phyloP scores from a whole-genome alignment of 768 basidiomycete genomes.

The Rubroboletus pulcherrimus region DNA sequence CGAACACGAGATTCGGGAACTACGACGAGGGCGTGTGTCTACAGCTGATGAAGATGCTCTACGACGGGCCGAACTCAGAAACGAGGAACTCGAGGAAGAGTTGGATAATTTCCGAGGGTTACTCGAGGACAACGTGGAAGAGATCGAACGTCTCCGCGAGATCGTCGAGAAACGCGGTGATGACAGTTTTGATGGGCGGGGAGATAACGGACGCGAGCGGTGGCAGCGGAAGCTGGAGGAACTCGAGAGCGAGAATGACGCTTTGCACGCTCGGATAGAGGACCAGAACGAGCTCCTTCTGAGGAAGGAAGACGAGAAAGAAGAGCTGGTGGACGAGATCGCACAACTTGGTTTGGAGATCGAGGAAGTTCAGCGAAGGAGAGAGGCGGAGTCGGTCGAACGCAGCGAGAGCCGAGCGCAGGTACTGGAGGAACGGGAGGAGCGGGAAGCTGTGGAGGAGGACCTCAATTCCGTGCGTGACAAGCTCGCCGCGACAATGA shows the following conservation, averaged over 20 bases:
- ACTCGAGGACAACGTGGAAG: constrained; percentile 79
- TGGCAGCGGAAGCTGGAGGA: constrained; percentile 51
- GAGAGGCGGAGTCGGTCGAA: constrained; percentile 62
- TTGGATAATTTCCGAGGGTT: constrained; percentile 65
- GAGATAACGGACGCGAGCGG: constrained; percentile 39
- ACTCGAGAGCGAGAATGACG: constrained; percentile 60
- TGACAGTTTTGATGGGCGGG: constrained; percentile 38
- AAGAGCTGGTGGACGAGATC: constrained; percentile 63
- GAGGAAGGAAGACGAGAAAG: constrained; percentile 66
- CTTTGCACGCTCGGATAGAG: constrained; percentile 53
- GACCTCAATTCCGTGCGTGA: constrained; percentile 71
- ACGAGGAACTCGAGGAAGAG: constrained; percentile 69
- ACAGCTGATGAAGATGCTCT: constrained; percentile 48
- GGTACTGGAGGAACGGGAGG: constrained; percentile 67
- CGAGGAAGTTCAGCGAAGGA: constrained; percentile 59
- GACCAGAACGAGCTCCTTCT: constrained; percentile 55
- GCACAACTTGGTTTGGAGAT: constrained; percentile 62
- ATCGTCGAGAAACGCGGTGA: constrained; percentile 57
- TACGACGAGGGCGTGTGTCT: constrained; percentile 47
- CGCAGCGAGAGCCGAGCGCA: constrained; percentile 71
- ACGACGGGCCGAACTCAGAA: constrained; percentile 54
- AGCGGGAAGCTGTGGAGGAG: constrained; percentile 76
- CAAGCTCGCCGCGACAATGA: constrained; percentile 73
- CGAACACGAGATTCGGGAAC: constrained; percentile 64
- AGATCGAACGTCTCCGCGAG: constrained; percentile 70